These are phyloP conservation scores for Beta lomatogona DNA, from an alignment of 179 eudicot genomes.

Conservation along the genomic window DNA sequence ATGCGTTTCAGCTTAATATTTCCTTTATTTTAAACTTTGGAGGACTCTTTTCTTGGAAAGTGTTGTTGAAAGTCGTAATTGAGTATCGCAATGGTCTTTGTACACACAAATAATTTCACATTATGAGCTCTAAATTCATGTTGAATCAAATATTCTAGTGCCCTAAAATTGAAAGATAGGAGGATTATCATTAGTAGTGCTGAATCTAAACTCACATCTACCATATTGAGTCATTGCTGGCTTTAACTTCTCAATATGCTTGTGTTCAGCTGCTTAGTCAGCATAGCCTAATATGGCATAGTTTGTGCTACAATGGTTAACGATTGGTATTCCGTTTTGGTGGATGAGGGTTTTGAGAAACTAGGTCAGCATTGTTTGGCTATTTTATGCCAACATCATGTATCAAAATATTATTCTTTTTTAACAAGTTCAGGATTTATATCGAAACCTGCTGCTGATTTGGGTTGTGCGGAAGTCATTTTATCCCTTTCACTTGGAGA, in stretches of 20 bases:
- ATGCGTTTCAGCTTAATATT: neutral
- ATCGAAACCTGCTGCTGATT: neutral
- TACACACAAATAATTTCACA: neutral
- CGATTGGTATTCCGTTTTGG: neutral
- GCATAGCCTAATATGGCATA: neutral
- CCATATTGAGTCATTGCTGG: neutral
- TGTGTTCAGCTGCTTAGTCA: neutral
- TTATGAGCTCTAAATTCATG: neutral
- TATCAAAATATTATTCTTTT: neutral
- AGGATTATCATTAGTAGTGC: neutral
- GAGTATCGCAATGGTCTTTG: neutral
- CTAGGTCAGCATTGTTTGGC: neutral
- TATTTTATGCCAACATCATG: neutral
- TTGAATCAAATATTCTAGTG: neutral
- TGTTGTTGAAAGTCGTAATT: neutral
- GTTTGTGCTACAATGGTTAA: neutral
- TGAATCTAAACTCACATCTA: neutral
- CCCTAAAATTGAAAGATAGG: neutral
- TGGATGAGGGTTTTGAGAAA: neutral
- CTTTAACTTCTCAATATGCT: neutral
- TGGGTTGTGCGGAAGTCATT: neutral
- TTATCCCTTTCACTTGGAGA: neutral
- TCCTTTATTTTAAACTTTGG: neutral
- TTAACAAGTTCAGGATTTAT: no score
- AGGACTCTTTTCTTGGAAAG: no score